Evolutionary conservation across 2,329 filamentous ascomycete genomes (phyloP).

Genomic region (Penicillium sp.): DNA sequence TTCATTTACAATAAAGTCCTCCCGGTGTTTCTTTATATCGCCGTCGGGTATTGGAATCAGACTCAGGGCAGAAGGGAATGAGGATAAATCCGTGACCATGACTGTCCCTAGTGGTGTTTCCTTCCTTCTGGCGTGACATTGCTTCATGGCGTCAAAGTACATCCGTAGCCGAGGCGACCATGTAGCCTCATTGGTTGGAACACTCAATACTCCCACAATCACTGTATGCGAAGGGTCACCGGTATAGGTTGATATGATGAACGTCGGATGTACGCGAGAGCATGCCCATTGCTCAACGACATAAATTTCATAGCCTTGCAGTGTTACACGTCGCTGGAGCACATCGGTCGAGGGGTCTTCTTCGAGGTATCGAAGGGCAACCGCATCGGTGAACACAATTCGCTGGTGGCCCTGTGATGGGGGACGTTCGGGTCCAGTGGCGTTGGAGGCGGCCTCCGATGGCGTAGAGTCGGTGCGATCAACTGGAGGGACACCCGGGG

Average conservation of each 20-base stretch:
- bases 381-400: conserved; percentile 64
- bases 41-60: conserved; percentile 89
- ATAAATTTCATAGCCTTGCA: conserved; percentile 88
- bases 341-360: conserved; percentile 75
- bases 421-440: conserved; percentile 12
- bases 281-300: conserved; percentile 97
- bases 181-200: conserved; percentile 72
- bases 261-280: conserved; percentile 83
- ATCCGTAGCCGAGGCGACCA: conserved; percentile 78
- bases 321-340: conserved; percentile 65
- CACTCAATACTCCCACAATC: conserved; percentile 74
- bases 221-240: conserved; percentile 77
- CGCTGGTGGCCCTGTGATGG: conserved; percentile 47
- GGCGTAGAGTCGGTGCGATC: conserved; percentile 25
- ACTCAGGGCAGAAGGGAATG: conserved; percentile 85
- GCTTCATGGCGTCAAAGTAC: conserved; percentile 81
- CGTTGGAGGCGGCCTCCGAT: conserved; percentile 13
- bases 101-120: conserved; percentile 78
- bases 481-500: conserved; percentile 20
- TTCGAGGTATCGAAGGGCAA: conserved; percentile 74
- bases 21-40: conserved; percentile 73
- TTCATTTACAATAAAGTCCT: conserved; percentile 90
- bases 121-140: conserved; percentile 79
- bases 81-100: conserved; percentile 91
- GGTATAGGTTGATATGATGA: conserved; percentile 89